Evolutionary conservation across 2,329 filamentous ascomycete species (phyloP).

Genomic region (Sporothrix dimorphospora): DNA sequence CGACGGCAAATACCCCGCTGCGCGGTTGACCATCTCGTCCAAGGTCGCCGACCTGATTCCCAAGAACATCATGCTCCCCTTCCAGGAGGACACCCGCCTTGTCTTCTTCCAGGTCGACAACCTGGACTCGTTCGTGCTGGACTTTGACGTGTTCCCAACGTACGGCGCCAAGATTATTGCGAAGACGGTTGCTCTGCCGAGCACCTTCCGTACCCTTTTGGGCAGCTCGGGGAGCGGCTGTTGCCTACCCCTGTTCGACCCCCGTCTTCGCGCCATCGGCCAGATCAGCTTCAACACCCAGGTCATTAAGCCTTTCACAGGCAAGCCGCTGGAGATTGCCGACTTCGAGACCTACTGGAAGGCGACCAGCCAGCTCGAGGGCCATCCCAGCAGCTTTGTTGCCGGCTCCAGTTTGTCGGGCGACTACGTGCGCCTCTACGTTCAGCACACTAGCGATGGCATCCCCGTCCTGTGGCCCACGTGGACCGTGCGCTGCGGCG

Average conservation of each 20-base stretch:
- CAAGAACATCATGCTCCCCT: conserved; percentile 90
- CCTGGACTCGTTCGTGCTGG: conserved; percentile 87
- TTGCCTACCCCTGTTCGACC: conserved; percentile 89
- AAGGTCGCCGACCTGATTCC: conserved; percentile 96
- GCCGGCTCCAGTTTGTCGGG: conserved; percentile 94
- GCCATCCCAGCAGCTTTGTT: conserved; percentile 82
- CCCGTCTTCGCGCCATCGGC: conserved; percentile 85
- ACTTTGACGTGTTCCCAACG: conserved; percentile 96
- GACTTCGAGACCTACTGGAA: conserved; percentile 99
- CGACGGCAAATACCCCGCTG: conserved; percentile 92
- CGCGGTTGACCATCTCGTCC: conserved; percentile 92
- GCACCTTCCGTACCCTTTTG: conserved; percentile 74
- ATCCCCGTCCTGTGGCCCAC: conserved; percentile 84
- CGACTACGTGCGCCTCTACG: conserved; percentile 90
- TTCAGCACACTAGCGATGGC: conserved; percentile 87
- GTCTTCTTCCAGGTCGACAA: conserved; percentile 97
- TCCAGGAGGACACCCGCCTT: conserved; percentile 92
- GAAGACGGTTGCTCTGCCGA: conserved; percentile 88
- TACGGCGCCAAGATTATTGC: conserved; percentile 98
- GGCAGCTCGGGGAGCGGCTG: conserved; percentile 78
- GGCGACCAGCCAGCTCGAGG: conserved; percentile 89
- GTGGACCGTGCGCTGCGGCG: conserved; percentile 77
- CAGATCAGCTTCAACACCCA: conserved; percentile 94
- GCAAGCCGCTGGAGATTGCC: conserved; percentile 91
- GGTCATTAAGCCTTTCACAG: conserved; percentile 93